Base-by-base conservation (phyloP, 371 early-diverging fungal genomes). In the Mortierella sp. region DNA sequence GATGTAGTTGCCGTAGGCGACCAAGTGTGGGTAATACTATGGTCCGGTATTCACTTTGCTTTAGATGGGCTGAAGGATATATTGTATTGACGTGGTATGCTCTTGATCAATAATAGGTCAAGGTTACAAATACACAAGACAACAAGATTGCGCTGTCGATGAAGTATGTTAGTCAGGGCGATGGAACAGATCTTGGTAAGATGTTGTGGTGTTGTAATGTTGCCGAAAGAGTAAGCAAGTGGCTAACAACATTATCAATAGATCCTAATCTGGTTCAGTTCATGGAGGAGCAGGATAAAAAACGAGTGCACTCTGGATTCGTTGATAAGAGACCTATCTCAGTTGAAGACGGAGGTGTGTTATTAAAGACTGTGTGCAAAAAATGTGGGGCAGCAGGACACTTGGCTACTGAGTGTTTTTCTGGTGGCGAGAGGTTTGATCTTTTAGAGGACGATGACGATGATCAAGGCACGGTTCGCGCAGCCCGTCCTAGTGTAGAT, bases 371-470 rank as follows among this genome's bases (percentile, higher is more conserved):
- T 11, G 69, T 68, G 11, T 79, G 80, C 65, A 79, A 71, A 50
- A 79, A 79, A 59, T 79, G 80, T 62, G 80, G 80, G 8, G 80
- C 80, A 19, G 33, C 65, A 13, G 80, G 80, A 28, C 80, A 79
- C 28, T 57, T 79, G 61, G 80, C 80, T 13, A 50, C 60, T 15
- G 80, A 79, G 15, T 79, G 80, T 43, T 79, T 74, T 58, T 79
- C 80, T 11, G 68, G 67, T 1, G 80, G 80, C 36, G 80, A 74
- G 33, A 69, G 71, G 62, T 79, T 79, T 65, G 80, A 74, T 11
- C 47, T 79, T 40, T 50, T 79, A 24, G 64, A 33, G 19, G 80
- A 79, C 33, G 67, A 74, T 13, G 80, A 74, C 15, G 69, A 50
- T 6, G 65, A 55, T 58, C 58, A 48, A 22, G 33, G 10, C 1